A percentile compares a stretch with the other conserved stretches of the same genome.
These are phyloP conservation scores for Hygrocybe coccinea DNA, from an alignment of 768 basidiomycete species.

Conservation along the genomic window DNA sequence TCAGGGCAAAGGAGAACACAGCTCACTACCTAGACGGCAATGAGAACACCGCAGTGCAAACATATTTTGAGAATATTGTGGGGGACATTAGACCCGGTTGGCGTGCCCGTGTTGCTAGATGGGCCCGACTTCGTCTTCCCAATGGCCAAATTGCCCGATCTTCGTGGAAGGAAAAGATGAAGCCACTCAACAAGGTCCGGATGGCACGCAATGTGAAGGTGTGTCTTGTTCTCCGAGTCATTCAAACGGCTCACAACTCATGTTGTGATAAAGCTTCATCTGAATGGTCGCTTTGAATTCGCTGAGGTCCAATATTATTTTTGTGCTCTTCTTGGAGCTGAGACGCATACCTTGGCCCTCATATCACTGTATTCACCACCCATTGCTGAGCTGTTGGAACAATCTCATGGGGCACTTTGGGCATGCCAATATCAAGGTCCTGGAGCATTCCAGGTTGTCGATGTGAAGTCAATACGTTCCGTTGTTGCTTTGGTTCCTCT, in stretches of 20 bases:
- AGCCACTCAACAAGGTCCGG: not conserved
- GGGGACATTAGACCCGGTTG: conserved; percentile 9
- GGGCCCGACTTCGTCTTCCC: conserved; percentile 22
- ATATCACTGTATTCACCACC: conserved; percentile 10
- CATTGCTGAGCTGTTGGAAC: not conserved
- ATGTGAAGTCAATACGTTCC: conserved; percentile 13
- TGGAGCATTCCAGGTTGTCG: conserved; percentile 4
- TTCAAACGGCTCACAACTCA: too few species aligned
- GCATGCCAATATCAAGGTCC: conserved; percentile 13
- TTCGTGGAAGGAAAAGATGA: conserved; percentile 16
- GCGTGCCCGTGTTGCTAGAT: conserved; percentile 12
- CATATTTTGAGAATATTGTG: not conserved
- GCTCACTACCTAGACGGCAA: not conserved
- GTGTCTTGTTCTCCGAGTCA: not conserved
- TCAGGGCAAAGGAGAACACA: not conserved
- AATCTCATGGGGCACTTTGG: not conserved
- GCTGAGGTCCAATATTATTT: conserved; percentile 1
- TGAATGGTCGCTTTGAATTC: conserved; percentile 4
- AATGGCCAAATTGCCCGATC: conserved; percentile 23
- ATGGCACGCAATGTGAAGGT: conserved; percentile 7
- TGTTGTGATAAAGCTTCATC: too few species aligned
- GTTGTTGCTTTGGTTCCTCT: conserved; percentile 25
- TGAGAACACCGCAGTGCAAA: conserved; percentile 17
- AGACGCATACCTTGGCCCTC: conserved; percentile 12
- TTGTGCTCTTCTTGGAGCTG: conserved; percentile 14